These are phyloP conservation scores for Didymella keratinophila DNA, from an alignment of 2,329 filamentous ascomycete species.

Conservation along the genomic window DNA sequence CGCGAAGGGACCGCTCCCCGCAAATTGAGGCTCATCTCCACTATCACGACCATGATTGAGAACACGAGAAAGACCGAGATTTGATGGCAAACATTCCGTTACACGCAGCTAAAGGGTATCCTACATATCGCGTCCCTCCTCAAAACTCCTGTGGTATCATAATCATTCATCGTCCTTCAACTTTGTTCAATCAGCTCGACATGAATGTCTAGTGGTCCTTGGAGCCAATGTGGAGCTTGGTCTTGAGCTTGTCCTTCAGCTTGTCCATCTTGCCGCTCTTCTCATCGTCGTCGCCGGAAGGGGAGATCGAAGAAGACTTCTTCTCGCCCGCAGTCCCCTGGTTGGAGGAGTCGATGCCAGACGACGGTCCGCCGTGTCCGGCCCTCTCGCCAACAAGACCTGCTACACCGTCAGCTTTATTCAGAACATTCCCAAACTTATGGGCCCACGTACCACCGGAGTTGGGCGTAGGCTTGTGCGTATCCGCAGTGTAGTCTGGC, in stretches of 20 bases:
- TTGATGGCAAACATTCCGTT: conserved; percentile 11
- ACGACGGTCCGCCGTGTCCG: conserved; percentile 48
- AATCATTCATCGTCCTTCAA: conserved; percentile 19
- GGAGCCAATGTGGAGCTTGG: conserved; percentile 66
- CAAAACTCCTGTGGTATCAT: conserved; percentile 36
- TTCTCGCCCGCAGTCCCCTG: not conserved
- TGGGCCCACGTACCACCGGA: conserved; percentile 35
- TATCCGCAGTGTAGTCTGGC: conserved; percentile 19
- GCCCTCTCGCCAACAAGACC: conserved; percentile 64
- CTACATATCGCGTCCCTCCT: conserved; percentile 11
- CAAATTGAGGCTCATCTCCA: not conserved
- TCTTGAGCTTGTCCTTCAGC: conserved; percentile 69
- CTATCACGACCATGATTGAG: not conserved
- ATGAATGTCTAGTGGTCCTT: conserved; percentile 39
- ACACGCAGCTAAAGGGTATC: conserved; percentile 19
- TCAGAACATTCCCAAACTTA: conserved; percentile 26
- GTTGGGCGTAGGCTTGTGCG: conserved; percentile 13
- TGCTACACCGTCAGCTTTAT: conserved; percentile 50
- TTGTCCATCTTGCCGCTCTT: conserved; percentile 49
- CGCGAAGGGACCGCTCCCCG: conserved; percentile 3
- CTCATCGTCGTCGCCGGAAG: conserved; percentile 29
- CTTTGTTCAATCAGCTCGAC: conserved; percentile 5
- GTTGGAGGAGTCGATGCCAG: conserved; percentile 13
- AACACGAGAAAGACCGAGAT: not conserved
- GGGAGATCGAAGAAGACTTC: conserved; percentile 20